phyloP scores from a whole-genome alignment of 139 green algal genomes.

The Desmodesmus armatus region DNA sequence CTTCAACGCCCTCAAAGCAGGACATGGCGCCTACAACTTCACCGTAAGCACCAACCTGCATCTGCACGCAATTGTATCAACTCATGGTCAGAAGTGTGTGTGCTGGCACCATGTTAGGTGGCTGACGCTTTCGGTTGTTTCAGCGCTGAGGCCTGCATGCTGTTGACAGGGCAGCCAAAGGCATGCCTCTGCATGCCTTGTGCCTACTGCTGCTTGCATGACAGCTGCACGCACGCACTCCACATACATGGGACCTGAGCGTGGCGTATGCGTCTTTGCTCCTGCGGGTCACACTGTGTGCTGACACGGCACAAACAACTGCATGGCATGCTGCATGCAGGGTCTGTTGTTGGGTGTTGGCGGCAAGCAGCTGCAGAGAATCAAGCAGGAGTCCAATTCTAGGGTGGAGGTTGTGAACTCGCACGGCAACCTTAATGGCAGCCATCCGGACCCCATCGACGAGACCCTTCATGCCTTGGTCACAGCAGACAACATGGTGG shows the following conservation, averaged over 20 bases:
- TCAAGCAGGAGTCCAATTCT: constrained; percentile 26
- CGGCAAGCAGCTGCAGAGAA: constrained; percentile 31
- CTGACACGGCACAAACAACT: neutral
- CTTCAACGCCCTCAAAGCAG: constrained; percentile 22
- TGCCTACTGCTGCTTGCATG: no score
- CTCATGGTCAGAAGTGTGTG: neutral
- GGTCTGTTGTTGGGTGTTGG: constrained; percentile 12
- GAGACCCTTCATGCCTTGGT: constrained; percentile 35
- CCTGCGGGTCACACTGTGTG: neutral
- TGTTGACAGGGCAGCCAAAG: no score
- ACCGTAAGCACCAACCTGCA: neutral
- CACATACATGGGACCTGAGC: no score
- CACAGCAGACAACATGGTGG: constrained; percentile 35
- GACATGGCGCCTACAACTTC: constrained; percentile 29
- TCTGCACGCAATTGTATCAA: neutral
- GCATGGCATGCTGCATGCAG: neutral
- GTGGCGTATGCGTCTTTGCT: no score
- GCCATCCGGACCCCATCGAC: constrained; percentile 36
- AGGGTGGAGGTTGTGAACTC: constrained; percentile 17
- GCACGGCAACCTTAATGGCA: constrained; percentile 29
- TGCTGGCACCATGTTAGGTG: neutral
- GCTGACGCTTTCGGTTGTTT: neutral
- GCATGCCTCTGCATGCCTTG: no score
- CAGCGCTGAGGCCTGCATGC: no score
- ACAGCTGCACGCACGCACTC: no score